Percentiles rank a stretch among this genome's conserved stretches.
Evolutionary conservation across 768 basidiomycete species (phyloP).

Genomic region (Tephrocybe sp.): DNA sequence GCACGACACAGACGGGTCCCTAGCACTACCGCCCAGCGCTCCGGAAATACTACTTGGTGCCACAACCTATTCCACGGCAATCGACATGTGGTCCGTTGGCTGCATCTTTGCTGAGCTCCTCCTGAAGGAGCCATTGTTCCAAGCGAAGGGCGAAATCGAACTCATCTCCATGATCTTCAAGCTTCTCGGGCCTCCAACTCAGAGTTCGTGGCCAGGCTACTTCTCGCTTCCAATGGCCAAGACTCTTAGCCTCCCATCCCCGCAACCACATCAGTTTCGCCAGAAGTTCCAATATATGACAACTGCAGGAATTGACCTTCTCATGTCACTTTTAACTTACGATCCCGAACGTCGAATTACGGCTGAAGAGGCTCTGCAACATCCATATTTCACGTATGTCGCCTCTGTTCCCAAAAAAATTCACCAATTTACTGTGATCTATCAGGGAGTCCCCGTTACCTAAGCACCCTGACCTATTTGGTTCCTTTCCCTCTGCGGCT

Average conservation of each 20-base stretch:
- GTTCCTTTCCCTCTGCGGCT: slow-evolving; percentile 93
- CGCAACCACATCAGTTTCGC: slow-evolving; percentile 73
- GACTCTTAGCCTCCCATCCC: slow-evolving; percentile 70
- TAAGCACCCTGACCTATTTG: slow-evolving; percentile 94
- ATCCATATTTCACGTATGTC: slow-evolving; percentile 89
- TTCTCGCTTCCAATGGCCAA: slow-evolving; percentile 76
- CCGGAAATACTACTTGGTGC: slow-evolving; percentile 95
- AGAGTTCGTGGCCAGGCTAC: slow-evolving; percentile 84
- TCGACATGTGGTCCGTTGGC: slow-evolving; percentile 99
- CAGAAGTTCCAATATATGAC: slow-evolving; percentile 87
- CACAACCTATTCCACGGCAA: slow-evolving; percentile 88
- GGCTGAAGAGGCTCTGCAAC: slow-evolving; percentile 86
- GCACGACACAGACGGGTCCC: slow-evolving; percentile 4
- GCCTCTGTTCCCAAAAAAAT: no score
- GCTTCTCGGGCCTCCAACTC: slow-evolving; percentile 90
- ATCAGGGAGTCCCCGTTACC: slow-evolving; percentile 88
- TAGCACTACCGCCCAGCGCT: slow-evolving; percentile 50
- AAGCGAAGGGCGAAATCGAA: slow-evolving; percentile 93
- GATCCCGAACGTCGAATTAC: slow-evolving; percentile 85
- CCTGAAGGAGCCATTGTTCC: slow-evolving; percentile 94
- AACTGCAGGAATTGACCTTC: slow-evolving; percentile 77
- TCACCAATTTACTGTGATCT: background rate
- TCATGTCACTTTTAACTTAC: slow-evolving; percentile 81
- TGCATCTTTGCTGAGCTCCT: slow-evolving; percentile 98
- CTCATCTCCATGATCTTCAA: slow-evolving; percentile 93